phyloP scores from a whole-genome alignment of 2,329 filamentous ascomycete genomes.

The Botryotinia globosa region DNA sequence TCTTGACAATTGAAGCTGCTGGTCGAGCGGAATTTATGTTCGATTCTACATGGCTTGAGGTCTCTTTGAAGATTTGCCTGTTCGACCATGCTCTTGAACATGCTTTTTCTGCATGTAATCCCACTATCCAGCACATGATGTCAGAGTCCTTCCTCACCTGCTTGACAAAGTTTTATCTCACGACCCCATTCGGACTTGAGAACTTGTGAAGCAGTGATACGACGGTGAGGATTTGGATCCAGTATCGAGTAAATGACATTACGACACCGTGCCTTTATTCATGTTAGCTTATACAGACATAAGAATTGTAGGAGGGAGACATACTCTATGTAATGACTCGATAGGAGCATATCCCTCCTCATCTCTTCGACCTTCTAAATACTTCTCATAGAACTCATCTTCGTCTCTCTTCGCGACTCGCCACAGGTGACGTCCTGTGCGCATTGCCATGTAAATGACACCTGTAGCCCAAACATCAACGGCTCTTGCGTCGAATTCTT shows the following conservation, averaged over 20 bases:
- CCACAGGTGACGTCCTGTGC: slow-evolving; percentile 93
- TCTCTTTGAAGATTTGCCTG: slow-evolving; percentile 21
- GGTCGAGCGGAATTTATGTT: slow-evolving; percentile 17
- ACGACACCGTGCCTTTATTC: slow-evolving; percentile 78
- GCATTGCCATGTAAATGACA: slow-evolving; percentile 99
- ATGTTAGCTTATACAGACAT: slow-evolving; percentile 24
- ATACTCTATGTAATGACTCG: slow-evolving; percentile 87
- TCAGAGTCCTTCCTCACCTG: slow-evolving; percentile 91
- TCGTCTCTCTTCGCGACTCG: slow-evolving; percentile 95
- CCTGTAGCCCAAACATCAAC: slow-evolving; percentile 98
- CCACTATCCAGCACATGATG: slow-evolving; percentile 30
- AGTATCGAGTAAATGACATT: slow-evolving; percentile 99
- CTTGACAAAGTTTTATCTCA: slow-evolving; percentile 95
- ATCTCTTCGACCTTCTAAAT: slow-evolving; percentile 86
- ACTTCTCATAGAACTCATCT: slow-evolving; percentile 94
- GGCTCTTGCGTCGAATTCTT: slow-evolving; percentile 94
- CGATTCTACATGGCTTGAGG: slow-evolving; percentile 15
- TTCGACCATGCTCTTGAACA: slow-evolving; percentile 22
- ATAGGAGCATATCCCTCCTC: slow-evolving; percentile 97
- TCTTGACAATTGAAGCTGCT: slow-evolving; percentile 21
- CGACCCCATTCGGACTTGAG: slow-evolving; percentile 98
- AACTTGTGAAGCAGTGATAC: slow-evolving; percentile 93
- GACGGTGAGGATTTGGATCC: slow-evolving; percentile 86
- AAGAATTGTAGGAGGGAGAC: slow-evolving; percentile 11
- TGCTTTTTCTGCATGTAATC: slow-evolving; percentile 20